Percentiles rank a stretch among this genome's conserved stretches.
These are phyloP conservation scores for Ceratocystis colombiana DNA, from an alignment of 2,329 filamentous ascomycete genomes.

Conservation along the genomic window DNA sequence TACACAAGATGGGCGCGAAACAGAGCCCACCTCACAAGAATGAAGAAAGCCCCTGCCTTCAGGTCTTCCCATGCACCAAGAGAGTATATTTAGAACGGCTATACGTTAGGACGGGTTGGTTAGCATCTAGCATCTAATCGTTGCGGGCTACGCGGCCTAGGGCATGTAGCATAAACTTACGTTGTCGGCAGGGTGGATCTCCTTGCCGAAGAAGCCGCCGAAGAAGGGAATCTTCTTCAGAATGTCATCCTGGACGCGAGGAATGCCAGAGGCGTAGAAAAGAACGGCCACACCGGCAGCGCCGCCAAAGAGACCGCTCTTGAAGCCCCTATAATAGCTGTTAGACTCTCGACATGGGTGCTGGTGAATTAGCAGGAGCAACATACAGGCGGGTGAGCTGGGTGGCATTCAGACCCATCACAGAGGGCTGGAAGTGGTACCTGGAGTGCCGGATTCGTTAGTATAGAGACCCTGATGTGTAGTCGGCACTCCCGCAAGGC, in stretches of 20 bases:
- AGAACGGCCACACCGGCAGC: slow-evolving; percentile 49
- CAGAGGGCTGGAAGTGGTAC: slow-evolving; percentile 49
- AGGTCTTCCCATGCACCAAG: slow-evolving; percentile 24
- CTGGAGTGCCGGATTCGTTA: slow-evolving; percentile 33
- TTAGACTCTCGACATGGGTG: neutral
- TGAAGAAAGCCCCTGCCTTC: slow-evolving; percentile 12
- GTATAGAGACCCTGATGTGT: slow-evolving; percentile 29
- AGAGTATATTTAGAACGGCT: slow-evolving; percentile 27
- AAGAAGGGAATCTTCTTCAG: slow-evolving; percentile 39
- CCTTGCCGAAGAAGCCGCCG: slow-evolving; percentile 13
- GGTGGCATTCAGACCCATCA: slow-evolving; percentile 44
- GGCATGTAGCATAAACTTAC: slow-evolving; percentile 15
- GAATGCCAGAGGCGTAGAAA: slow-evolving; percentile 53
- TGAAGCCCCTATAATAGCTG: slow-evolving; percentile 39
- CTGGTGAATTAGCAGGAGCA: neutral
- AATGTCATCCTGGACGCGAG: slow-evolving; percentile 49
- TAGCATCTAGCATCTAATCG: neutral
- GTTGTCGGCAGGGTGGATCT: slow-evolving; percentile 26
- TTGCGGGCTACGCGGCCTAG: neutral
- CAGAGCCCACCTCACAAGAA: neutral
- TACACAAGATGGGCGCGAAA: slow-evolving; percentile 16
- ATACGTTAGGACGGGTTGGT: neutral
- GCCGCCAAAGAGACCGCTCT: slow-evolving; percentile 46
- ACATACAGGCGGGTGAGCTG: slow-evolving; percentile 45
- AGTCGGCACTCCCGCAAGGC: slow-evolving; percentile 13